phyloP scores from a whole-genome alignment of 2,329 filamentous ascomycete species.

The Cadophora sp. region DNA sequence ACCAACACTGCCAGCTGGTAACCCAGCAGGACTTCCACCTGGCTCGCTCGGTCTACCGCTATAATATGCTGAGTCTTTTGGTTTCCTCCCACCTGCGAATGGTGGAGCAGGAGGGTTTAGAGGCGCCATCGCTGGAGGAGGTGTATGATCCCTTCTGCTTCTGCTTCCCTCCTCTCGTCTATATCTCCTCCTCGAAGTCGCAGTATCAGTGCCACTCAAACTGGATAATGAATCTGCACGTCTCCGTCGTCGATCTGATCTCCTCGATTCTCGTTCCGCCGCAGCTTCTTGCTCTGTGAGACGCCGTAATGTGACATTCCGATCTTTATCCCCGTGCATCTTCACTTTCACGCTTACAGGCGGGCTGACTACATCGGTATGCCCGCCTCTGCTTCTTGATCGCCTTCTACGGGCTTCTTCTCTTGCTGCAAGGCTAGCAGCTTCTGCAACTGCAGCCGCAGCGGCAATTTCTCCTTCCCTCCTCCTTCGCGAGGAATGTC shows the following conservation, averaged over 20 bases:
- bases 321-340: slow-evolving; percentile 64
- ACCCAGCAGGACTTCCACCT: slow-evolving; percentile 26
- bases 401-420: slow-evolving; percentile 49
- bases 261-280: slow-evolving; percentile 45
- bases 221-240: slow-evolving; percentile 62
- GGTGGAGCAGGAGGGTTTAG: slow-evolving; percentile 63
- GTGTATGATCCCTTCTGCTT: slow-evolving; percentile 40
- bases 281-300: slow-evolving; percentile 66
- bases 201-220: slow-evolving; percentile 62
- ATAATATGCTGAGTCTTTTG: slow-evolving; percentile 69
- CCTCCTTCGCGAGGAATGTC: slow-evolving; percentile 55
- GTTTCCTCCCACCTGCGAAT: slow-evolving; percentile 58
- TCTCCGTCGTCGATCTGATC: slow-evolving; percentile 48
- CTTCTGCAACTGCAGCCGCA: slow-evolving; percentile 53
- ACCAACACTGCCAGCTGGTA: slow-evolving; percentile 34
- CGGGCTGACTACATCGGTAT: slow-evolving; percentile 49
- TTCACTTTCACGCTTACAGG: slow-evolving; percentile 65
- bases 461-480: slow-evolving; percentile 53
- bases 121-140: slow-evolving; percentile 47
- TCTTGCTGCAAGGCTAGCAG: slow-evolving; percentile 55
- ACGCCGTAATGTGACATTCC: slow-evolving; percentile 66
- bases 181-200: slow-evolving; percentile 56
- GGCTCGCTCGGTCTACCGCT: slow-evolving; percentile 53
- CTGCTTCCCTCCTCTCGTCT: slow-evolving; percentile 58
- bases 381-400: slow-evolving; percentile 34